Base-by-base conservation (phyloP, 495 filamentous ascomycete genomes). In the Corynascus novoguineensis region DNA sequence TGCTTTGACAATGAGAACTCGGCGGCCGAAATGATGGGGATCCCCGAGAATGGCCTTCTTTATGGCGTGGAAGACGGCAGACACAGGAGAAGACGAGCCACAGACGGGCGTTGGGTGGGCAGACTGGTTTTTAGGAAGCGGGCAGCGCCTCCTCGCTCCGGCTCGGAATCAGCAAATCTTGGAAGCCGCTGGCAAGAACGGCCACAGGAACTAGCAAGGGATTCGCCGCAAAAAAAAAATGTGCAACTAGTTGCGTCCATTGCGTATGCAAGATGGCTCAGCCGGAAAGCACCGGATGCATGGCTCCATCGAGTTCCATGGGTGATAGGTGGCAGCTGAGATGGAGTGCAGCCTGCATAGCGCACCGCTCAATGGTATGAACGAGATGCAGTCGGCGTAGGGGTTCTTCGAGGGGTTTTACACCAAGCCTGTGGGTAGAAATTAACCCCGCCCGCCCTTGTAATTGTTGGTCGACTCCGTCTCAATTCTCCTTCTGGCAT, bases 1-100 rank as follows among this genome's bases (percentile, higher is more conserved):
- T 29, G 25, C 56, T 53, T 50, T 50, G 50, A 50, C n/a, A n/a
- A n/a, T n/a, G n/a, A n/a, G n/a, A n/a, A n/a, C 22, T 58, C n/a
- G 53, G 10, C 34, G 29, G 34, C 19, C 15, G 28, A 34, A 54
- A 54, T 51, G 40, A 40, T 35, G 31, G 10, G 24, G 35, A 21
- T 44, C 21, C 38, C 37, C 27, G 37, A 25, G 25, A 11, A 32
- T 3, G 35, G 31, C 14, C 21, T 27, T 21, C 35, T 53, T 53
- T 55, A 21, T 35, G 28, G 0, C 11, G 50, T 14, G 8, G 29
- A 28, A 31, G 25, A 17, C 25, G 40, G 14, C 17, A 44, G 42
- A 53, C 19, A n/a, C 12, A n/a, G 14, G 21, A 17, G 21, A 17
- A 40, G 35, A n/a, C 19, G 21, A 14, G 32, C 8, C 50, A 41